Evolutionary conservation across 2,329 filamentous ascomycete genomes (phyloP).

Genomic region (Cercospora citrullina): DNA sequence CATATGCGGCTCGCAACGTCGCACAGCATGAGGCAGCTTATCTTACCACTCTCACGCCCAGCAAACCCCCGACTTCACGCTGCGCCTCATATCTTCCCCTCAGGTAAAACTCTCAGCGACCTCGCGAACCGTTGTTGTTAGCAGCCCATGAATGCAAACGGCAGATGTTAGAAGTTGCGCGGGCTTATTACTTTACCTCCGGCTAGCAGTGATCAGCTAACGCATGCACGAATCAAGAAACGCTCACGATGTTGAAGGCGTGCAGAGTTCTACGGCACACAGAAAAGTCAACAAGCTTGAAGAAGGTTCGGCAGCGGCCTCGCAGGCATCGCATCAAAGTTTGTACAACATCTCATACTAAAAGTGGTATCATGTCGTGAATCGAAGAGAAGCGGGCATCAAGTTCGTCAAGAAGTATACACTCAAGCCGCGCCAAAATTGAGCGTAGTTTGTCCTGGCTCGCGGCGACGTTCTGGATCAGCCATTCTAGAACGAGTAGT

Average conservation of each 20-base stretch:
- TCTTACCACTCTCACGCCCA: background rate
- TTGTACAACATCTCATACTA: background rate
- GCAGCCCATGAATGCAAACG: background rate
- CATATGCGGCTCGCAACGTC: background rate
- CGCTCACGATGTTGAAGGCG: background rate
- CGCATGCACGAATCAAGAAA: background rate
- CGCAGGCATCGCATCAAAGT: background rate
- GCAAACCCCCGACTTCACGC: background rate
- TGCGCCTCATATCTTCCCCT: background rate
- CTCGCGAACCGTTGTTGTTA: background rate
- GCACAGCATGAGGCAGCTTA: background rate
- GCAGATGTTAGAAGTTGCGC: background rate
- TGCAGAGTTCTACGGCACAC: background rate
- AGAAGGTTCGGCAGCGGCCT: background rate
- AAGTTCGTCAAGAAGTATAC: background rate
- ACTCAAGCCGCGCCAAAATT: constrained; percentile 12
- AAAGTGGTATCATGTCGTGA: constrained; percentile 4
- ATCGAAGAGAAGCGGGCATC: background rate
- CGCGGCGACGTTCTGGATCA: constrained; percentile 32
- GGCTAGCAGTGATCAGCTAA: background rate
- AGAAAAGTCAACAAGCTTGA: background rate
- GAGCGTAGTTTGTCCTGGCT: constrained; percentile 14
- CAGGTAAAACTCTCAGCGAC: background rate
- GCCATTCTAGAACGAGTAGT: constrained; percentile 22
- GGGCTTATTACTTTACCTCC: background rate